A percentile compares a stretch with the other conserved stretches of the same genome.
phyloP scores from a whole-genome alignment of 2,329 filamentous ascomycete genomes.

The Colletotrichum orchidophilum region DNA sequence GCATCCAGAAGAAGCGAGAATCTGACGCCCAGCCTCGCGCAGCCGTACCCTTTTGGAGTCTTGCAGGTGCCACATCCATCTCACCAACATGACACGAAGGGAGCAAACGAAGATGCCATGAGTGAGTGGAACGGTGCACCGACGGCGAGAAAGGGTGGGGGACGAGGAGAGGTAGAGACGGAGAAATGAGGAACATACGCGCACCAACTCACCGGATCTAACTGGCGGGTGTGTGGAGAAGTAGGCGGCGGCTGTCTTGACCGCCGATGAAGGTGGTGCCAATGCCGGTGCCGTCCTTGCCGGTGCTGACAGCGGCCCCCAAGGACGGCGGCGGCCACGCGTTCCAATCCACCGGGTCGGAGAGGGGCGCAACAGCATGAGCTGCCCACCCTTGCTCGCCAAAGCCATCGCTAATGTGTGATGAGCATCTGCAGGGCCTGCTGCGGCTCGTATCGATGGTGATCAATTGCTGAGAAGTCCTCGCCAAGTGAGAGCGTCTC shows the following conservation, averaged over 20 bases:
- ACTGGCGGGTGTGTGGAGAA: conserved; percentile 31
- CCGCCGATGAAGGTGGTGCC: neutral
- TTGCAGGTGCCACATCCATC: neutral
- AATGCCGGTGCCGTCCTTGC: conserved; percentile 19
- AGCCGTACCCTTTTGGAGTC: neutral
- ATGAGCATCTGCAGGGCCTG: conserved; percentile 33
- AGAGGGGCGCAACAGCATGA: conserved; percentile 17
- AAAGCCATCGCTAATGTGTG: conserved; percentile 13
- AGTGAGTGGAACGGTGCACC: neutral
- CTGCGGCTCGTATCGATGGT: conserved; percentile 20
- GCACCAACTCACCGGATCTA: conserved; percentile 29
- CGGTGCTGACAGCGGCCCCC: conserved; percentile 19
- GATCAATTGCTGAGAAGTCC: neutral
- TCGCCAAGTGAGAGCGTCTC: neutral
- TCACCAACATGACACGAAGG: neutral
- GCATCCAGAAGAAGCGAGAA: neutral
- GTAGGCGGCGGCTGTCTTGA: neutral
- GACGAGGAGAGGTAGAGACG: neutral
- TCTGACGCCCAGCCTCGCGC: conserved; percentile 10
- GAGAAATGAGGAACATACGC: neutral
- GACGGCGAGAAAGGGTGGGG: neutral
- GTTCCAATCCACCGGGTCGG: conserved; percentile 31
- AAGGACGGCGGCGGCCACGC: conserved; percentile 19
- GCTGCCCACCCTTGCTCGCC: conserved; percentile 32
- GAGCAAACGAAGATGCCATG: neutral